These are phyloP conservation scores for Chaetoceros tenuissimus DNA, from an alignment of 108 stramenopile genomes.

Conservation along the genomic window DNA sequence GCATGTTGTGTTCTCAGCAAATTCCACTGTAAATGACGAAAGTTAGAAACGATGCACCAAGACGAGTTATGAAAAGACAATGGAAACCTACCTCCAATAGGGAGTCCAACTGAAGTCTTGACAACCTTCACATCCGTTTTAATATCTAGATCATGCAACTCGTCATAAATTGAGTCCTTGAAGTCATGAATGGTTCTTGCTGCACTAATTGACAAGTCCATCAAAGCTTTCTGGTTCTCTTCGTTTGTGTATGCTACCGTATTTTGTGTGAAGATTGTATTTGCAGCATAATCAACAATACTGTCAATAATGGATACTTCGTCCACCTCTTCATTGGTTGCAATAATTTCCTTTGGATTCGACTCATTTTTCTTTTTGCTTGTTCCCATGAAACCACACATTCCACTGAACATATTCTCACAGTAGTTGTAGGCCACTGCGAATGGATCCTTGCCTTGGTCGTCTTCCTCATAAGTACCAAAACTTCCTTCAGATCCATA, in stretches of 20 bases:
- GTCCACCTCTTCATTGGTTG: background rate
- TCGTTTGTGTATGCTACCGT: background rate
- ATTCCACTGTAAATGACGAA: slow-evolving; percentile 19
- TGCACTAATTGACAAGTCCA: slow-evolving; percentile 32
- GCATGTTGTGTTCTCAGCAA: slow-evolving; percentile 60
- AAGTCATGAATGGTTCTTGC: slow-evolving; percentile 56
- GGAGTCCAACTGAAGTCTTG: slow-evolving; percentile 50
- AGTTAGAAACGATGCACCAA: background rate
- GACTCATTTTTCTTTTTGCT: background rate
- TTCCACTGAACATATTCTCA: slow-evolving; percentile 3
- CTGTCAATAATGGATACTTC: background rate
- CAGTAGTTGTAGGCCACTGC: background rate
- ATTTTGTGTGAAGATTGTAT: background rate
- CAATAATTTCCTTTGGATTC: background rate
- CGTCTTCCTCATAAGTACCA: background rate
- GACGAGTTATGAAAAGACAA: background rate
- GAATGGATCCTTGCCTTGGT: slow-evolving; percentile 1
- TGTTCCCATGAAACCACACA: slow-evolving; percentile 17
- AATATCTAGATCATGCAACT: slow-evolving; percentile 40
- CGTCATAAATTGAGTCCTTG: slow-evolving; percentile 52
- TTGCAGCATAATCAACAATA: background rate
- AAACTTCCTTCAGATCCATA: background rate
- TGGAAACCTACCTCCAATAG: slow-evolving; percentile 56
- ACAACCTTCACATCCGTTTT: slow-evolving; percentile 53
- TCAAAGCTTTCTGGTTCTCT: slow-evolving; percentile 3